Evolutionary conservation across 495 filamentous ascomycete species (phyloP).

Genomic region (Lasiosphaeria ovina): DNA sequence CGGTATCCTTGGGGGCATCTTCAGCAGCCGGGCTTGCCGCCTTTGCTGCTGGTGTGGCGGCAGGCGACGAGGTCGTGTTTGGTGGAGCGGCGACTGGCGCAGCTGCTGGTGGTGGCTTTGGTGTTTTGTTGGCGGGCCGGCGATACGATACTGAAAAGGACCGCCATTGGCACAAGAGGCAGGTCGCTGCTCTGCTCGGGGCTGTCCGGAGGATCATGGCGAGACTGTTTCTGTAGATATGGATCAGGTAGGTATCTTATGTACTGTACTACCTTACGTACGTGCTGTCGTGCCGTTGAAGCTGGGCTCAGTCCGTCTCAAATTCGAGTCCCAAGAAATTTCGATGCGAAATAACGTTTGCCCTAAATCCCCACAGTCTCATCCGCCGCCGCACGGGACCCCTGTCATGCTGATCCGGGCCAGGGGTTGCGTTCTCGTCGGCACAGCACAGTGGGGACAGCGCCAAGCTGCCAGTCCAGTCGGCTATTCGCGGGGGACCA

Average conservation of each 20-base stretch:
- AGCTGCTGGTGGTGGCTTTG: slow-evolving; percentile 11
- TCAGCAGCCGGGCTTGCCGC: slow-evolving; percentile 1
- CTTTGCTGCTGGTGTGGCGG: not conserved
- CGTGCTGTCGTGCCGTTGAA: not conserved
- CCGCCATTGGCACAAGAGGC: slow-evolving; percentile 49
- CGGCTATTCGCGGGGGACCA: slow-evolving; percentile 36
- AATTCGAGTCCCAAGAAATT: not conserved
- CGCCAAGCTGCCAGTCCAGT: slow-evolving; percentile 10
- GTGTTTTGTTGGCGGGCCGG: slow-evolving; percentile 35
- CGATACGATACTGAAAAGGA: slow-evolving; percentile 45
- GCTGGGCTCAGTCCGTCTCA: not conserved
- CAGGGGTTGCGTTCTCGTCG: not conserved
- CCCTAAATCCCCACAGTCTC: not conserved
- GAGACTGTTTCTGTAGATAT: slow-evolving; percentile 6
- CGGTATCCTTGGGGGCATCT: slow-evolving; percentile 13
- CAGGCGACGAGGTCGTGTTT: not conserved
- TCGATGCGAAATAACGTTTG: not conserved
- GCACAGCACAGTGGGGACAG: no score
- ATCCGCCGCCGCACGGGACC: not conserved
- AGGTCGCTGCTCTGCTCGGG: slow-evolving; percentile 22
- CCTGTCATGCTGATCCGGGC: not conserved
- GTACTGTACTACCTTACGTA: not conserved
- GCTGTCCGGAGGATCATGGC: slow-evolving; percentile 27
- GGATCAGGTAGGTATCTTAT: not conserved
- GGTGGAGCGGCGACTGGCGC: slow-evolving; percentile 6